Conservation (phyloP, 371 early-diverging fungal species). For the Zancudomyces culisetae region DNA sequence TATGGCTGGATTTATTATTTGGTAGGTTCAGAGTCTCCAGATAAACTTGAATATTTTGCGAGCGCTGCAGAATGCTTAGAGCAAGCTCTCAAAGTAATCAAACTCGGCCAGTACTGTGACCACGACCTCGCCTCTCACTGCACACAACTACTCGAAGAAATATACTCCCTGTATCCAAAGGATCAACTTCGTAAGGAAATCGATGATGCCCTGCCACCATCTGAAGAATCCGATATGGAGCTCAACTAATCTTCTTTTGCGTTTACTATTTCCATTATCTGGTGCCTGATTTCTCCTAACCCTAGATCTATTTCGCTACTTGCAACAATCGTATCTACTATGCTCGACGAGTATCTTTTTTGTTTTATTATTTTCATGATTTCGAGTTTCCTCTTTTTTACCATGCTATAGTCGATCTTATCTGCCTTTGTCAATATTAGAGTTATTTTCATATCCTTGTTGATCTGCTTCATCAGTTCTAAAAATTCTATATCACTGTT, state of each 20-base stretch:
- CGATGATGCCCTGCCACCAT: too few relatives aligned
- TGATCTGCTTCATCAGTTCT: constrained; percentile 31
- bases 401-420: constrained; percentile 24
- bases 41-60: constrained; percentile 15
- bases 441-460: neutral
- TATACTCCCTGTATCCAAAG: neutral
- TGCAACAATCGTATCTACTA: too few relatives aligned
- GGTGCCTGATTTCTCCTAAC: too few relatives aligned
- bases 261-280: too few relatives aligned
- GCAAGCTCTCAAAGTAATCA: neutral
- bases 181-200: too few relatives aligned
- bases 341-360: too few relatives aligned
- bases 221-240: too few relatives aligned
- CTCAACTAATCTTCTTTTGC: too few relatives aligned
- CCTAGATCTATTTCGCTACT: too few relatives aligned
- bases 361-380: too few relatives aligned
- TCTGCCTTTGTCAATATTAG: constrained; percentile 46
- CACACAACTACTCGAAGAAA: neutral
- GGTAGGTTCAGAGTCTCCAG: constrained; percentile 37
- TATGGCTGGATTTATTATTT: constrained; percentile 80
- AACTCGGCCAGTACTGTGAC: neutral
- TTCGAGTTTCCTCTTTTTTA: too few relatives aligned
- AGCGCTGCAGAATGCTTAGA: constrained; percentile 5
- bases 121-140: neutral
- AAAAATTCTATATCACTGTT: constrained; percentile 37